Evolutionary conservation across 2,329 filamentous ascomycete species (phyloP).

Genomic region (Epichloe gansuensis): DNA sequence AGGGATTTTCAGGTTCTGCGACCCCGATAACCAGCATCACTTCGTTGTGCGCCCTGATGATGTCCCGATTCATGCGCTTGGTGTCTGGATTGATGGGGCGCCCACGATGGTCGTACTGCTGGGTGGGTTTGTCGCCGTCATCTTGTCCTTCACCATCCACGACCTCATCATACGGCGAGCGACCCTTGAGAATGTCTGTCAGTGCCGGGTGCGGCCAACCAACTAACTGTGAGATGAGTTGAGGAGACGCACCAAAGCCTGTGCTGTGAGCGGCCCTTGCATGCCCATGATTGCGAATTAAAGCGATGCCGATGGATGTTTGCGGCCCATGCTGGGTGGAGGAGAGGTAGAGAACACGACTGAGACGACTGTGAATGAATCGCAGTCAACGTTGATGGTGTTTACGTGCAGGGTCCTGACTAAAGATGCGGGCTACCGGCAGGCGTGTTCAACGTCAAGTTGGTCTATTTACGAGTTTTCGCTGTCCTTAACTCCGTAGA

Average conservation of each 20-base stretch:
- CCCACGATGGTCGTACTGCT: slow-evolving; percentile 43
- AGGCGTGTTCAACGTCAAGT: too few relatives aligned
- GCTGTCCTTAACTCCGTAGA: too few relatives aligned
- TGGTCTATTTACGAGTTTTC: too few relatives aligned
- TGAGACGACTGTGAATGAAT: not conserved
- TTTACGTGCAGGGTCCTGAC: too few relatives aligned
- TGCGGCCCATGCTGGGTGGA: not conserved
- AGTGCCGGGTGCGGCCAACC: not conserved
- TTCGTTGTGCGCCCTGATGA: slow-evolving; percentile 49
- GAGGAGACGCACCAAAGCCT: slow-evolving; percentile 35
- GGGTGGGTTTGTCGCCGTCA: slow-evolving; percentile 27
- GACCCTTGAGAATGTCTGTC: slow-evolving; percentile 28
- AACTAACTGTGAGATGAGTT: not conserved
- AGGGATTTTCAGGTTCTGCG: slow-evolving; percentile 41
- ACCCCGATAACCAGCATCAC: slow-evolving; percentile 53
- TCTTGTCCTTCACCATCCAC: slow-evolving; percentile 35
- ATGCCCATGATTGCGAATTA: slow-evolving; percentile 31
- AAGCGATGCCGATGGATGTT: not conserved
- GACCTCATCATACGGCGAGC: slow-evolving; percentile 48
- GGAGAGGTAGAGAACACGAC: not conserved
- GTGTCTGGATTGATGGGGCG: slow-evolving; percentile 44
- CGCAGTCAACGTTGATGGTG: not conserved
- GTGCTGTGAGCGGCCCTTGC: slow-evolving; percentile 43
- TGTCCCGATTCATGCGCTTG: slow-evolving; percentile 41
- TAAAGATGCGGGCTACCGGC: too few relatives aligned